Base-by-base conservation (phyloP, 1,284 basidiomycete species). In the Rhodotorula sp. region DNA sequence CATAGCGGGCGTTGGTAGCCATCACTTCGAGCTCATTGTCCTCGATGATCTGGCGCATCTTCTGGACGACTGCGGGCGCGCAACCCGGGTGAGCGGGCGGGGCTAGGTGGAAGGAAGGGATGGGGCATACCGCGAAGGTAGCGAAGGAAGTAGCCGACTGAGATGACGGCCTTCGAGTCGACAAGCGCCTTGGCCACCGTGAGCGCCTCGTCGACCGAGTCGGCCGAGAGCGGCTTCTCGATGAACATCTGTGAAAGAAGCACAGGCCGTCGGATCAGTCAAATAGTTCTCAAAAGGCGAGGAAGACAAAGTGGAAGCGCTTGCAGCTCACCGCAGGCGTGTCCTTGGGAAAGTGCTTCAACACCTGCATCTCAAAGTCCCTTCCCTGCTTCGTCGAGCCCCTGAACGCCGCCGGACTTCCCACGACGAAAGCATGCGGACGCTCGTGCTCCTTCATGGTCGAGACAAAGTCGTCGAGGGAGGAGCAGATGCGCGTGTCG, bases 21-120 rank as follows among this genome's bases (percentile, higher is more conserved):
- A 99, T 98, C 68, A 99, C 94, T n/a, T 90, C 90, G 70, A 98
- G 85, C 79, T 94, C 87, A 81, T 97, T 96, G 73, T 95, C 93
- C 78, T 92, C 85, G 79, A 98, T 91, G 80, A 98, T 94, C 73
- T 90, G 86, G 83, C 98, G 97, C 92, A 99, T 98, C 86, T 90
- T 90, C 82, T 98, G 95, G 29, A 96, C 92, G 60, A 92, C 94
- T 72, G 58, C 54, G 29, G 20, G 51, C 2, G 11, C 11, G 69
- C 77, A 76, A 61, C 3, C n/a, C n/a, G 19, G 17, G 36, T 39
- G 47, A 4, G 29, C 8, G 22, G 13, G 22, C 10, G 8, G 9
- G 7, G 9, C 6, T 30, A 20, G 5, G 8, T 32, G 9, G 48
- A 32, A 13, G 30, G 27, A 54, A 0, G 39, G 17, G 22, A 3